Evolutionary conservation across 1,284 basidiomycete species (phyloP), one percentile per base, ranked within the genome.

Genomic region (Fomitopsis schrenkii): DNA sequence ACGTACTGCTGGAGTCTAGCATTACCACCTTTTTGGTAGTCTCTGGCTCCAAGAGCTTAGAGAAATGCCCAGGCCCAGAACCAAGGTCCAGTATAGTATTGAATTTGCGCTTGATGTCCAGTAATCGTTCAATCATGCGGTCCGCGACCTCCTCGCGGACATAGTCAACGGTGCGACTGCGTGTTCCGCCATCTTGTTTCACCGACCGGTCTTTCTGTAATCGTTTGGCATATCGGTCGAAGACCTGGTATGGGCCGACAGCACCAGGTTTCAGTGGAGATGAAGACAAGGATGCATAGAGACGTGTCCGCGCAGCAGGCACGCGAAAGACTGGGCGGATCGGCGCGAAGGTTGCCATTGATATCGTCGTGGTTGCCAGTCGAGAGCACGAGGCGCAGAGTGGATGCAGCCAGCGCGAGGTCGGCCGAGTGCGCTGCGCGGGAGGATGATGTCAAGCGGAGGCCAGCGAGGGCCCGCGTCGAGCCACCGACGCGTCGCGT

Each of bases 61-160:
- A 87, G 66, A 99, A 87, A 75, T 96, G 94, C 1, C 97, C 97
- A 1, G 97, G 82, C n/a, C 97, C 96, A n/a, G 94, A 88, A 1
- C 95, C 94, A 26, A 98, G 78, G 75, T 99, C 97, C 15, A 99
- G 79, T 22, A 99, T 81, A 1, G 85, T 83, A 53, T 82, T 78
- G 68, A 96, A 97, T 45, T 86, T 88, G 44, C 90, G 84, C 76
- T 94, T 96, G 66, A 99, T 91, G 73, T 99, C 97, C 79, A 93
- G 76, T 66, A 98, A 83, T 52, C 97, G 83, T 71, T 99, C 97
- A 70, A 94, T 85, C 80, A 99, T 83, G 65, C 91, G 84, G 68
- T 96, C 93, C 7, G 96, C 95, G 3, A 97, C 87, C 70, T 96
- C 95, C 60, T 94, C 86, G 35, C 94, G 85, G 22, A 99, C 80